phyloP scores from a whole-genome alignment of 2,329 filamentous ascomycete genomes.

The Apiospora arundinis region DNA sequence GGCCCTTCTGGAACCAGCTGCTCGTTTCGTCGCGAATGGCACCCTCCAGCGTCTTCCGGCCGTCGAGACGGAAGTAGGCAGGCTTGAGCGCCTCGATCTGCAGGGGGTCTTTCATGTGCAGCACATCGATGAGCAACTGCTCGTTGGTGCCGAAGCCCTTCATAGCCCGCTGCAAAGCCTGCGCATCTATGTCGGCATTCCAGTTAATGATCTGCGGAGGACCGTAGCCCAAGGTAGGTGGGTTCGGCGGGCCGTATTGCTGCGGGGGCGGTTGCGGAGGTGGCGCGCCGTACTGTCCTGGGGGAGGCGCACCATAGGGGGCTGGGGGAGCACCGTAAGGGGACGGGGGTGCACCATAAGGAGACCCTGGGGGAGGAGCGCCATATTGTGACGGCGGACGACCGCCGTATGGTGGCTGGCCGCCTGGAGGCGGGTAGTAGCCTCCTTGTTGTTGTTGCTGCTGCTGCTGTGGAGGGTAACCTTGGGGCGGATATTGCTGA shows the following conservation, averaged over 20 bases:
- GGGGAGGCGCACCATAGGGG: slow-evolving; percentile 39
- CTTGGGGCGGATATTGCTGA: slow-evolving; percentile 30
- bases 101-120: slow-evolving; percentile 77
- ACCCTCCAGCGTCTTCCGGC: slow-evolving; percentile 75
- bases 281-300: slow-evolving; percentile 41
- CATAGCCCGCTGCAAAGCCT: slow-evolving; percentile 81
- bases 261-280: slow-evolving; percentile 37
- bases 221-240: slow-evolving; percentile 77
- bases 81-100: slow-evolving; percentile 74
- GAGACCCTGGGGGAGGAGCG: slow-evolving; percentile 44
- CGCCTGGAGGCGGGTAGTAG: slow-evolving; percentile 45
- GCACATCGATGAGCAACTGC: slow-evolving; percentile 71
- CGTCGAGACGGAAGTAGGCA: slow-evolving; percentile 69
- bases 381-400: slow-evolving; percentile 43
- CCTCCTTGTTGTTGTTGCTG: slow-evolving; percentile 30
- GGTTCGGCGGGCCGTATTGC: slow-evolving; percentile 56
- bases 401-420: slow-evolving; percentile 41
- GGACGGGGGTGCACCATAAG: slow-evolving; percentile 45
- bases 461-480: slow-evolving; percentile 43
- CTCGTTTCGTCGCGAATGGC: slow-evolving; percentile 75
- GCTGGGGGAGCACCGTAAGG: slow-evolving; percentile 43
- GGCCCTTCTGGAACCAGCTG: slow-evolving; percentile 74
- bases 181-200: slow-evolving; percentile 73
- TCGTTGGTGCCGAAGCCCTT: slow-evolving; percentile 94
- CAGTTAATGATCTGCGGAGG: slow-evolving; percentile 71